Percentiles rank a stretch among this genome's conserved stretches.
Conservation (phyloP, 108 stramenopile genomes). For the Craspedostauros australis region DNA sequence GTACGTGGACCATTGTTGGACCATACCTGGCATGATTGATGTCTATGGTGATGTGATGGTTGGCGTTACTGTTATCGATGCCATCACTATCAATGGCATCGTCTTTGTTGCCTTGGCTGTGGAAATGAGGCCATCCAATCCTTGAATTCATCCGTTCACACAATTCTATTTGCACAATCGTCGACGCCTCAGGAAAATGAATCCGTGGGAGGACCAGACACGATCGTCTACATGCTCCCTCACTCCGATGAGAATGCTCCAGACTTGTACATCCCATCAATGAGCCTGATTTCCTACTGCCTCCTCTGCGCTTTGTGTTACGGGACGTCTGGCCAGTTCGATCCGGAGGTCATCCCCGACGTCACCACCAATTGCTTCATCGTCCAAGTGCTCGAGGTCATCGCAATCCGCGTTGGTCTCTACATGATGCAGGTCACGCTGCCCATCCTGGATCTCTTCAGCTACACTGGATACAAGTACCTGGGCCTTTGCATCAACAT, state of each 20-base stretch:
- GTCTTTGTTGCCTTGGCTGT: no score
- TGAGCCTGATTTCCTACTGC: slow-evolving; percentile 94
- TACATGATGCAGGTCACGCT: slow-evolving; percentile 80
- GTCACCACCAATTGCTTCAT: slow-evolving; percentile 84
- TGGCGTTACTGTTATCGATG: no score
- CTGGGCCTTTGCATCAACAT: slow-evolving; percentile 77
- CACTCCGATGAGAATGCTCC: slow-evolving; percentile 90
- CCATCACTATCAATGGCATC: no score
- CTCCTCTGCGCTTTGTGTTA: slow-evolving; percentile 87
- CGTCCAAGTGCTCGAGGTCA: slow-evolving; percentile 85
- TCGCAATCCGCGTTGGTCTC: slow-evolving; percentile 82
- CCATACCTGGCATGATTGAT: no score
- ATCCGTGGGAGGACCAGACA: slow-evolving; percentile 22
- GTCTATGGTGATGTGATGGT: no score
- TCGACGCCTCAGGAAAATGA: no score
- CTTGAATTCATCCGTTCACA: no score
- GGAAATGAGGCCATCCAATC: no score
- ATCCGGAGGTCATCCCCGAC: slow-evolving; percentile 88
- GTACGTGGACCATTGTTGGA: no score
- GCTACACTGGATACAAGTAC: slow-evolving; percentile 89
- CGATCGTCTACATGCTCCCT: slow-evolving; percentile 67
- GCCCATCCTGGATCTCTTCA: slow-evolving; percentile 64
- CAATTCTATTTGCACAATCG: no score
- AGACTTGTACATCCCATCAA: slow-evolving; percentile 95
- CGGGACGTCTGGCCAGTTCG: slow-evolving; percentile 84